These are phyloP conservation scores for Chaetomium globosum DNA, from an alignment of 2,329 filamentous ascomycete genomes.

Conservation along the genomic window DNA sequence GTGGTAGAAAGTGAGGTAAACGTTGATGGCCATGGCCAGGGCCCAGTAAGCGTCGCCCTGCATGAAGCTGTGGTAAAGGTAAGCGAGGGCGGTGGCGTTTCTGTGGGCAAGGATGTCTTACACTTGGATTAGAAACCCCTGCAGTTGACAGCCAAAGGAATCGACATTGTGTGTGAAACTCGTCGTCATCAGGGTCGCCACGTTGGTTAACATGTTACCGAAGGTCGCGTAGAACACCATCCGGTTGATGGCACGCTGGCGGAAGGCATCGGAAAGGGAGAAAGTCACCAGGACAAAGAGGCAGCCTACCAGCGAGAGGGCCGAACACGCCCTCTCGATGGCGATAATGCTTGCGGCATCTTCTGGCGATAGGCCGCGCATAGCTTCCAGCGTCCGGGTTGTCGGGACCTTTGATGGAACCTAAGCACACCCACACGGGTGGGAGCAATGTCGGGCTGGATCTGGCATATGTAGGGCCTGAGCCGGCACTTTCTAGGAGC, in stretches of 20 bases:
- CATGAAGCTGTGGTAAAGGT: constrained; percentile 63
- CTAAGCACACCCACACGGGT: constrained; percentile 22
- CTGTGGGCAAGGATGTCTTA: constrained; percentile 47
- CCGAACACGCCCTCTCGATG: constrained; percentile 69
- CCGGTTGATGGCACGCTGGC: constrained; percentile 76
- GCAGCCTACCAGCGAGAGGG: constrained; percentile 70
- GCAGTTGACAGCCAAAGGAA: constrained; percentile 67
- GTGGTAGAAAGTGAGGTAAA: constrained; percentile 78
- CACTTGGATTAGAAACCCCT: constrained; percentile 82
- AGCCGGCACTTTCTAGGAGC: constrained; percentile 3
- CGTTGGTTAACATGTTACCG: constrained; percentile 76
- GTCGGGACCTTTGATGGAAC: constrained; percentile 19
- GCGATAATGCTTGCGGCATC: constrained; percentile 54
- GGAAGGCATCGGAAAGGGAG: constrained; percentile 65
- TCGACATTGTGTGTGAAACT: constrained; percentile 55
- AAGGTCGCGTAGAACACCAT: constrained; percentile 82
- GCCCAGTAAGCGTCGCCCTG: constrained; percentile 76
- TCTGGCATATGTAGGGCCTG: constrained; percentile 29
- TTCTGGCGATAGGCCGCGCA: constrained; percentile 27
- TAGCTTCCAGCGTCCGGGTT: constrained; percentile 45
- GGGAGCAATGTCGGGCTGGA: constrained; percentile 22
- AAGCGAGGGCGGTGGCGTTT: constrained; percentile 2
- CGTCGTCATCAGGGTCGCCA: constrained; percentile 73
- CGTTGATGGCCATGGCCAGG: constrained; percentile 80
- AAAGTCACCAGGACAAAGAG: constrained; percentile 74